Evolutionary conservation across 768 basidiomycete genomes (phyloP).

Genomic region (Trametes gibbosa): DNA sequence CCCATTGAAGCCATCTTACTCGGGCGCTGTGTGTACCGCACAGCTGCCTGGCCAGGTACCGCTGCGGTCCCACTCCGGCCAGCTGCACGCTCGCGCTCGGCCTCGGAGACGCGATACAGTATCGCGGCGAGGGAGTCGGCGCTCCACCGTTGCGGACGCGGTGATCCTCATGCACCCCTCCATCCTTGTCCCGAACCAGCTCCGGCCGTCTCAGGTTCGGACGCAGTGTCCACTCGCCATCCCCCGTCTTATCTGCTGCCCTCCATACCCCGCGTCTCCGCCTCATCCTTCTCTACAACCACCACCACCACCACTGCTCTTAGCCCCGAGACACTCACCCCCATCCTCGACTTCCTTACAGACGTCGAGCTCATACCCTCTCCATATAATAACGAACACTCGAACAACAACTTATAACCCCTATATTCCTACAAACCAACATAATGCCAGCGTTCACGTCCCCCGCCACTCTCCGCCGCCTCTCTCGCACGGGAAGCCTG

Average conservation of each 20-base stretch:
- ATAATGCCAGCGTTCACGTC: constrained; percentile 18
- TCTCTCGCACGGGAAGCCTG: constrained; percentile 3
- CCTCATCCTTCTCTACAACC: neutral
- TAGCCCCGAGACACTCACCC: neutral
- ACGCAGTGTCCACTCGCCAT: too few species aligned
- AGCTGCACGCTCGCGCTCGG: neutral
- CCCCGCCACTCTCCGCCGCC: constrained; percentile 12
- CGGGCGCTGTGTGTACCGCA: neutral
- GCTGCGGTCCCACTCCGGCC: constrained; percentile 4
- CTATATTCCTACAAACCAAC: neutral
- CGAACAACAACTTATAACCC: neutral
- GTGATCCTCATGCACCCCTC: constrained; percentile 1
- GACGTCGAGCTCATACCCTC: neutral
- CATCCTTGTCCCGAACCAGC: neutral
- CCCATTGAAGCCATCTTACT: neutral
- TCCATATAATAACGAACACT: neutral
- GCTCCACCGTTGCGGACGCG: constrained; percentile 10
- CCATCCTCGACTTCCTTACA: neutral
- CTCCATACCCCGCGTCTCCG: constrained; percentile 4
- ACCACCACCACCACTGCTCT: neutral
- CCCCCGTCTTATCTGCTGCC: constrained; percentile 5
- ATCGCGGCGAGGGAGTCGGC: neutral
- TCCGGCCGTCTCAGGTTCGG: neutral
- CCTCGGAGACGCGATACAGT: neutral
- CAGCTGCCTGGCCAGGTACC: constrained; percentile 4